Evolutionary conservation across 768 basidiomycete genomes (phyloP).

Genomic region (Leccinum rimulosum): DNA sequence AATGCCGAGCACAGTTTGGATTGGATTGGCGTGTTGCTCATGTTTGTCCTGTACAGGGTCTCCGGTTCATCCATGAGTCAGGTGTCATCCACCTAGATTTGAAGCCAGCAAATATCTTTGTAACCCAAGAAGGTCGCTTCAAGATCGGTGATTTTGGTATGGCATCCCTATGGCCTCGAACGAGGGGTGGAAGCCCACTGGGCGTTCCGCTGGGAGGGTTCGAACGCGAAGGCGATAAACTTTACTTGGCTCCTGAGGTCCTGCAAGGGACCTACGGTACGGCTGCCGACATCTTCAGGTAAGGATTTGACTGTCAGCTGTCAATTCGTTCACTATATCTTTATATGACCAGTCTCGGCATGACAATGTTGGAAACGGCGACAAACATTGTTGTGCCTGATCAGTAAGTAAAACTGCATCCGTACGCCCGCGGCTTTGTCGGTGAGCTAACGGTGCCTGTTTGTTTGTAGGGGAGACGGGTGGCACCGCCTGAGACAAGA

Average conservation of each 20-base stretch:
- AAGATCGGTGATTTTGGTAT: conserved; percentile 99
- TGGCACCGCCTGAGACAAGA: conserved; percentile 93
- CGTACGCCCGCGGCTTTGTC: not conserved
- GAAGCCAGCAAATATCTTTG: conserved; percentile 96
- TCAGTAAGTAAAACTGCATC: conserved; percentile 61
- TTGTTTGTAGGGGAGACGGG: conserved; percentile 69
- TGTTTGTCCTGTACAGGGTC: conserved; percentile 50
- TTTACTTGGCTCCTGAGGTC: conserved; percentile 96
- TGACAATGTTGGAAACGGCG: conserved; percentile 93
- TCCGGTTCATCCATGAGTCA: conserved; percentile 84
- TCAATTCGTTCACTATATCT: conserved; percentile 6
- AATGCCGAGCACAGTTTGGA: conserved; percentile 23
- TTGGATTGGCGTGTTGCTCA: conserved; percentile 24
- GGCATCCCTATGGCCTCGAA: conserved; percentile 90
- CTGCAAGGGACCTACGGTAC: conserved; percentile 88
- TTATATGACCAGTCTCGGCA: conserved; percentile 69
- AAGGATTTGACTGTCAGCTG: conserved; percentile 30
- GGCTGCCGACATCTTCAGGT: conserved; percentile 97
- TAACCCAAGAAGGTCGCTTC: conserved; percentile 82
- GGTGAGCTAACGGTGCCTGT: conserved; percentile 15
- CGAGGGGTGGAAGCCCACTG: conserved; percentile 34
- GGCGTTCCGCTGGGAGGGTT: conserved; percentile 49
- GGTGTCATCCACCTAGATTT: conserved; percentile 94
- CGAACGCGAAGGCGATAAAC: conserved; percentile 95
- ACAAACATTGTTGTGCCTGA: conserved; percentile 97